Evolutionary conservation across 2,329 filamentous ascomycete species (phyloP).

Genomic region (Plenodomus biglobosus): DNA sequence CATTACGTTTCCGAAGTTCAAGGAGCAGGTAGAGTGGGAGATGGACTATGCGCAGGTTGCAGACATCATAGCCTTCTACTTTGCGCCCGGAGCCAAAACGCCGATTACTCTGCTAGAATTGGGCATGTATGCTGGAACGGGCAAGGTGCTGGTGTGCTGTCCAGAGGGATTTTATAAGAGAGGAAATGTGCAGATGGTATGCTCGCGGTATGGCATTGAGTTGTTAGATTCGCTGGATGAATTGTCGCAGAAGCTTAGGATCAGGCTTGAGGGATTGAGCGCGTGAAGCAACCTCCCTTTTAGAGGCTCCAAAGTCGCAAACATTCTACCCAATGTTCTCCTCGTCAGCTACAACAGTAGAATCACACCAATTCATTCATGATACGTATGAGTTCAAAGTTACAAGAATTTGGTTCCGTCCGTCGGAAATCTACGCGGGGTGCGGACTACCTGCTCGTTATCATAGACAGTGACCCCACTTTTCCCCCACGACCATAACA

Average conservation of each 20-base stretch:
- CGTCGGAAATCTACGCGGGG: slow-evolving; percentile 6
- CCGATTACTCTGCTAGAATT: slow-evolving; percentile 63
- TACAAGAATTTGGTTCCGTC: background rate
- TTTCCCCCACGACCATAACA: slow-evolving; percentile 17
- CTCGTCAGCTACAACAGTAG: too few species aligned
- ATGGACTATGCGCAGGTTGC: slow-evolving; percentile 58
- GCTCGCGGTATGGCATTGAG: slow-evolving; percentile 48
- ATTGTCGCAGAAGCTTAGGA: slow-evolving; percentile 41
- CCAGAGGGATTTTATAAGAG: slow-evolving; percentile 58
- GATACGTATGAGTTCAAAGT: background rate
- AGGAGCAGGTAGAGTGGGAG: slow-evolving; percentile 64
- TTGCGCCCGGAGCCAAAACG: slow-evolving; percentile 54
- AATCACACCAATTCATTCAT: background rate
- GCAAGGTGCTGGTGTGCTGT: slow-evolving; percentile 57
- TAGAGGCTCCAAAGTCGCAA: too few species aligned
- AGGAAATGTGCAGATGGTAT: slow-evolving; percentile 63
- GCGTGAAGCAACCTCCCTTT: background rate
- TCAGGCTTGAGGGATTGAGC: slow-evolving; percentile 10
- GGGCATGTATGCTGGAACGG: slow-evolving; percentile 52
- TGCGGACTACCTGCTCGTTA: slow-evolving; percentile 18
- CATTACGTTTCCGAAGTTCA: slow-evolving; percentile 52
- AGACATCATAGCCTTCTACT: slow-evolving; percentile 60
- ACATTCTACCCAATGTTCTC: too few species aligned
- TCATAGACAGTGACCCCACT: slow-evolving; percentile 16
- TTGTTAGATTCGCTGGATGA: slow-evolving; percentile 49